Base-by-base conservation (phyloP, 352 stramenopile genomes). In the Phytophthora foliorum region DNA sequence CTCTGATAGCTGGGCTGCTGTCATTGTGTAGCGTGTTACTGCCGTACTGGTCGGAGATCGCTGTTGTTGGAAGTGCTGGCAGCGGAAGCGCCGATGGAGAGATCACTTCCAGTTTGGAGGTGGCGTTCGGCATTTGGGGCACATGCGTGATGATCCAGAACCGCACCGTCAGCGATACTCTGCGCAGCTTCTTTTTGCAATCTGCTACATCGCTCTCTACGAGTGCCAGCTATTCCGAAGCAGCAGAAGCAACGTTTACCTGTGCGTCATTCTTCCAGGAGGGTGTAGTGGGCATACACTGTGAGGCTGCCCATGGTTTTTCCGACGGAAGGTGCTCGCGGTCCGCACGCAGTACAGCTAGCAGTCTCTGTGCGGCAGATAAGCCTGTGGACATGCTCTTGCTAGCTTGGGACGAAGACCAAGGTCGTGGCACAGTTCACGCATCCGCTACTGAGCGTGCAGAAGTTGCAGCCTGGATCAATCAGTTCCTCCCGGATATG, bases 41-140 rank as follows among this genome's bases (percentile, higher is more conserved):
- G 24, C 82, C 82, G 7, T 91, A 85, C 55, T 91, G 82, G 82
- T 86, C 78, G 22, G 75, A 72, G 48, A 72, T 80, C 27, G 67
- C 52, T 10, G 50, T 82, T 29, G 36, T 73, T 13, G 36, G 52
- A 21, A 54, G 19, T 19, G 29, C 41, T 22, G n/a, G 19, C 6
- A 64, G 44, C 13, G 51, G 39, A 41, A 63, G 38, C 24, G 16
- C 22, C 13, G 32, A 53, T 36, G 42, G 41, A 45, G 38, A 64
- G 6, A 51, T 76, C 53, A n/a, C 55, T 13, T 58, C 68, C 2
- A 64, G 71, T 39, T 31, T 86, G 11, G 78, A 91, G 61, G 54
- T 91, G 41, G 74, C 62, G 3, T 77, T 87, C 44, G 80, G 82
- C 0, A 64, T 89, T 10, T 91, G 82, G 82, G 82, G 78, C 4